These are phyloP conservation scores for Setomelanomma holmii DNA, from an alignment of 2,329 filamentous ascomycete species.

Conservation along the genomic window DNA sequence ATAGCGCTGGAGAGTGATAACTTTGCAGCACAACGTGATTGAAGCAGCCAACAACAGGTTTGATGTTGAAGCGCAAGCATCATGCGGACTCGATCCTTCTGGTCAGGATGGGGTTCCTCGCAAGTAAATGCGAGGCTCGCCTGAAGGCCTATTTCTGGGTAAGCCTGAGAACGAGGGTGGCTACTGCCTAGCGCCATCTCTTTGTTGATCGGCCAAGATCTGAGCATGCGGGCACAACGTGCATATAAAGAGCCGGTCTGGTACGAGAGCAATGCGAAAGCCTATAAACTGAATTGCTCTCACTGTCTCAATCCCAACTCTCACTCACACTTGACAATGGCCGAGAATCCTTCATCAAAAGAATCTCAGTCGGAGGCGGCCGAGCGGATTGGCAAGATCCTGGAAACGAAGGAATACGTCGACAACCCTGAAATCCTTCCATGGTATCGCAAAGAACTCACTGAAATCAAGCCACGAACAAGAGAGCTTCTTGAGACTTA, in stretches of 20 bases:
- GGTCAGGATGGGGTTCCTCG: background rate
- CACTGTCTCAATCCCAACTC: background rate
- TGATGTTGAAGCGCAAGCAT: background rate
- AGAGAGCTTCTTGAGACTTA: conserved; percentile 49
- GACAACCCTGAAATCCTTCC: conserved; percentile 31
- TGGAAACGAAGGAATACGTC: conserved; percentile 26
- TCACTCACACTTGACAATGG: conserved; percentile 11
- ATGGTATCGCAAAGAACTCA: conserved; percentile 42
- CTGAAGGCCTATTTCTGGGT: background rate
- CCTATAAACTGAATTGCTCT: background rate
- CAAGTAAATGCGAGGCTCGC: background rate
- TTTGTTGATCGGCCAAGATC: background rate
- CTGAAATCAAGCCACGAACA: conserved; percentile 36
- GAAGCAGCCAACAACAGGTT: no score
- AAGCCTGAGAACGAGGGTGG: conserved; percentile 1
- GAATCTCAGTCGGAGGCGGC: conserved; percentile 9
- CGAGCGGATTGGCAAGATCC: conserved; percentile 16
- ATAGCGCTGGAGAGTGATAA: no score
- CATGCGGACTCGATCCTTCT: background rate
- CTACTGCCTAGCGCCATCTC: conserved; percentile 6
- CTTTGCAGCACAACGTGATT: no score
- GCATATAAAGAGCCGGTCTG: conserved; percentile 1
- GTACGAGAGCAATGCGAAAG: background rate
- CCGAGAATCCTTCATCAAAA: conserved; percentile 3
- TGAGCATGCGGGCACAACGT: conserved; percentile 1